Evolutionary conservation across 1,139 yeast genomes (phyloP).

Genomic region (Suhomyces bokatorum): DNA sequence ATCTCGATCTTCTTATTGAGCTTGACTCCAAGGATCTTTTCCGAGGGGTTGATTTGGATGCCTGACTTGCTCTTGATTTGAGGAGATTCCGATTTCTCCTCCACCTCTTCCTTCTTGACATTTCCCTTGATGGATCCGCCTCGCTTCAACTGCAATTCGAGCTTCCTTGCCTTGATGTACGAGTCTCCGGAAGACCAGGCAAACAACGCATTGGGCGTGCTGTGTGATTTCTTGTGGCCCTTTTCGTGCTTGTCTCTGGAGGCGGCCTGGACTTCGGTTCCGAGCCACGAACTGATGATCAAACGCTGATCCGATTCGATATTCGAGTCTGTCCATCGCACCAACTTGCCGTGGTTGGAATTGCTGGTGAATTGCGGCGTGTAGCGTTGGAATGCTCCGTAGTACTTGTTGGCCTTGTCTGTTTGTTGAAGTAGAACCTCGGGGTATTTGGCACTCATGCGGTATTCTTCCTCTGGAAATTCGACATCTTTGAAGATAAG

Average conservation of each 20-base stretch:
- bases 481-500: constrained; percentile 3
- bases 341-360: constrained; percentile 18
- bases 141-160: constrained; percentile 24
- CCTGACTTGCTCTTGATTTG: constrained; percentile 6
- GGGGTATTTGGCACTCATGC: constrained; percentile 26
- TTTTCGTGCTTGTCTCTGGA: constrained; percentile 1
- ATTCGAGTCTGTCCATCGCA: constrained; percentile 38
- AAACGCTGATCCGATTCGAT: constrained; percentile 31
- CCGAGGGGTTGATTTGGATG: constrained; percentile 19
- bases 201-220: constrained; percentile 38
- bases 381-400: constrained; percentile 37
- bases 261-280: constrained; percentile 15
- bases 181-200: constrained; percentile 49
- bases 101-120: constrained; percentile 2
- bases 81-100: constrained; percentile 1
- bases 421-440: constrained; percentile 38
- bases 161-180: constrained; percentile 36
- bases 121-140: constrained; percentile 8
- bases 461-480: constrained; percentile 4
- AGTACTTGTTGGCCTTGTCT: constrained; percentile 33
- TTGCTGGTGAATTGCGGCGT: constrained; percentile 35
- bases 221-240: constrained; percentile 8
- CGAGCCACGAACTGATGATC: constrained; percentile 34
- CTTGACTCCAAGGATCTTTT: constrained; percentile 22
- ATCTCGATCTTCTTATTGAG: constrained; percentile 34